Percentiles rank a stretch among this genome's conserved stretches.
These are phyloP conservation scores for Eutrema yunnanense DNA, from an alignment of 345 rosid genomes.

Conservation along the genomic window DNA sequence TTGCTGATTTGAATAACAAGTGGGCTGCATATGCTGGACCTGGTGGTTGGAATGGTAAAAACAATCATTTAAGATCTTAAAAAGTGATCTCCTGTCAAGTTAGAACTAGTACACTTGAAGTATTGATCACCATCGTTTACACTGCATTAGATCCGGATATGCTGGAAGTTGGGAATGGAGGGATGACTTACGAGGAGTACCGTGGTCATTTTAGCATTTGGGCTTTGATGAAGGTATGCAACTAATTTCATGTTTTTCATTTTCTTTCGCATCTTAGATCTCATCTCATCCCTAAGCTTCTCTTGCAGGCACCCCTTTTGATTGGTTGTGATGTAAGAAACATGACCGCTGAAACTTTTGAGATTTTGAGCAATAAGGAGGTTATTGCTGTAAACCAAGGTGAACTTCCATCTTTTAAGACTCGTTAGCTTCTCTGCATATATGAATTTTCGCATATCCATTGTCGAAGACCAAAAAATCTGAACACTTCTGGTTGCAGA, in stretches of 20 bases:
- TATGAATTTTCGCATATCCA: neutral
- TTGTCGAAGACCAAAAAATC: neutral
- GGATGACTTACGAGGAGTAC: slow-evolving; percentile 84
- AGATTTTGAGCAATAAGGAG: slow-evolving; percentile 79
- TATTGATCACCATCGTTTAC: slow-evolving; percentile 1
- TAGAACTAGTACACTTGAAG: neutral
- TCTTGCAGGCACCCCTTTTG: slow-evolving; percentile 85
- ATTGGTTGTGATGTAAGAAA: slow-evolving; percentile 91
- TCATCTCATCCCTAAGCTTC: neutral
- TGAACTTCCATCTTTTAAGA: slow-evolving; percentile 21
- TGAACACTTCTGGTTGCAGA: slow-evolving; percentile 46
- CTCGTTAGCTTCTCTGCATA: neutral
- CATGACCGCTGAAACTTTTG: slow-evolving; percentile 68
- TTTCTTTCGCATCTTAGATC: neutral
- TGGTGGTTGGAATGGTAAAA: slow-evolving; percentile 98
- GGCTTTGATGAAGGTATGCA: slow-evolving; percentile 89
- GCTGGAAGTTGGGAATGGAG: slow-evolving; percentile 98
- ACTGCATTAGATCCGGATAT: slow-evolving; percentile 78
- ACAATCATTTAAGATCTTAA: neutral
- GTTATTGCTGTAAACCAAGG: slow-evolving; percentile 95
- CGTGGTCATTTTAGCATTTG: slow-evolving; percentile 95
- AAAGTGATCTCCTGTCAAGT: neutral
- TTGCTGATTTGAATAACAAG: slow-evolving; percentile 89
- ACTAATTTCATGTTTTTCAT: neutral
- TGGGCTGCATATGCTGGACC: slow-evolving; percentile 99